Evolutionary conservation across 768 basidiomycete species (phyloP), one percentile per base, ranked within the genome.

Genomic region (Termitomyces sp.): DNA sequence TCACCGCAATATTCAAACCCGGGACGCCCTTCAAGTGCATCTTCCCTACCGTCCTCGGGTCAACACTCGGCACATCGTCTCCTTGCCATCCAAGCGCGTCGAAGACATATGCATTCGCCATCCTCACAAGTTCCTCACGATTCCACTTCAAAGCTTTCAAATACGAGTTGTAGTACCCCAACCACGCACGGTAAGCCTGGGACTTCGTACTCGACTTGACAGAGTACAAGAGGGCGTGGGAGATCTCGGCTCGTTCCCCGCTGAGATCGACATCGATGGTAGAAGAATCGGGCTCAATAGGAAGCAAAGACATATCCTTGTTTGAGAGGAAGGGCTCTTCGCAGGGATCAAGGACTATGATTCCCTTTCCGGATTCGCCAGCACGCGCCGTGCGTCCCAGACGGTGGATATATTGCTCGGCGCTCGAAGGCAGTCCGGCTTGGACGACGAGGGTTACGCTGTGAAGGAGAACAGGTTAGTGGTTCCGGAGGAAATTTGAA

Each of bases 351-450:
- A 87, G 75, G 40, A 87, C 68, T 43, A 87, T 61, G 51, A 83
- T 72, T 2, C 85, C 84, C 38, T 73, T 75, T 0, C 88, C 87
- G 5, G 77, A 71, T 45, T 81, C 72, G 5, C 88, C 88, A 0
- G 88, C 88, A 43, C 88, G 81, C 11, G 88, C 88, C 17, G 88
- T 90, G 45, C 88, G 80, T 14, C 88, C 88, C 7, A 90, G 83
- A 21, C 88, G 80, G 62, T 90, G 88, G 53, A 90, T 83, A 68
- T 90, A 90, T 65, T 89, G 87, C 62, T 89, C 88, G 24, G 82
- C 76, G 53, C 83, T 78, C 0, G 81, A 77, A 12, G 88, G 88
- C 59, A 88, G 76, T 56, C 84, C 84, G 53, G 83, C 66, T 64
- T 87, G 85, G 7, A 85, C 61, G 44, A 87, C 79, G 1, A 79